phyloP scores from a whole-genome alignment of 2,329 filamentous ascomycete genomes.

The Exserohilum rostratum region DNA sequence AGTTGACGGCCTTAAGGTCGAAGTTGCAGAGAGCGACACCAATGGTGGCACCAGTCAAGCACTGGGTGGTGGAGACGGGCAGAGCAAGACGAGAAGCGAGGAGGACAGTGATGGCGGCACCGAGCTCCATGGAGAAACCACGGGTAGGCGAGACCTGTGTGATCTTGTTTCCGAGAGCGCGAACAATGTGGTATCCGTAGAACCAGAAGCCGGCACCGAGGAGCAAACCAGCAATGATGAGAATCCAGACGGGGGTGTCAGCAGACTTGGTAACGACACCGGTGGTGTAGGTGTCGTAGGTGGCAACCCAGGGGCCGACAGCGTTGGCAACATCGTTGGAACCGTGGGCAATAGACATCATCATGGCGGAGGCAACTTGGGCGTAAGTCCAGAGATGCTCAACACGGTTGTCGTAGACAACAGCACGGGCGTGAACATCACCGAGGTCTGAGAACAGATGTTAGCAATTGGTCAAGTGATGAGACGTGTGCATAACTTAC shows the following conservation, averaged over 20 bases:
- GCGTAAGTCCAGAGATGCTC: constrained; percentile 57
- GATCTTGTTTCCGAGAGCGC: constrained; percentile 65
- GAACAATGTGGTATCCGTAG: constrained; percentile 69
- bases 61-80: constrained; percentile 69
- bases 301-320: constrained; percentile 63
- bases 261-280: constrained; percentile 55
- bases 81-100: constrained; percentile 67
- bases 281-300: constrained; percentile 65
- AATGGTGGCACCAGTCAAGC: constrained; percentile 42
- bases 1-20: constrained; percentile 51
- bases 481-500: not conserved
- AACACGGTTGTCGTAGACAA: constrained; percentile 54
- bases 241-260: constrained; percentile 65
- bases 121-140: constrained; percentile 50
- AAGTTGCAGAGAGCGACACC: constrained; percentile 40
- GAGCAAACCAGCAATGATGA: constrained; percentile 59
- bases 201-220: constrained; percentile 65
- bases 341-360: constrained; percentile 74
- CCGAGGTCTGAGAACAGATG: constrained; percentile 28
- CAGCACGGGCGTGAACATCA: constrained; percentile 50
- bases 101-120: constrained; percentile 65
- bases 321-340: constrained; percentile 69
- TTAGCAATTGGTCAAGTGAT: not conserved
- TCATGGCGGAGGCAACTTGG: constrained; percentile 63
- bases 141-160: constrained; percentile 66